Evolutionary conservation across 805 yeast species (phyloP).

Genomic region (Candida odintsovae): DNA sequence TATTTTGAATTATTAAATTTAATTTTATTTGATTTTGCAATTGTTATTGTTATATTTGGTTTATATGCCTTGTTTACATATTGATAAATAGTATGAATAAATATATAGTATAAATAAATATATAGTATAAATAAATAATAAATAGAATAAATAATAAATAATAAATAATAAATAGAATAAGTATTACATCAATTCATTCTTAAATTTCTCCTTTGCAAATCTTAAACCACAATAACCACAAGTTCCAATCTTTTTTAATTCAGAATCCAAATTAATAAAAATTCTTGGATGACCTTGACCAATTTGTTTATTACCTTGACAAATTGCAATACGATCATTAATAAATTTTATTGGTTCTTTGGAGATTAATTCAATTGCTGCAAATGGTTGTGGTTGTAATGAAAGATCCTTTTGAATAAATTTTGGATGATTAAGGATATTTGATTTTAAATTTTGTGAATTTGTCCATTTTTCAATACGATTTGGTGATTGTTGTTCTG

Average conservation of each 20-base stretch:
- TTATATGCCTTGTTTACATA: conserved; percentile 11
- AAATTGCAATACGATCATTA: conserved; percentile 60
- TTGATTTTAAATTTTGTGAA: conserved; percentile 37
- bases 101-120: neutral
- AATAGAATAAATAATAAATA: conserved; percentile 6
- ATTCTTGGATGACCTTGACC: conserved; percentile 83
- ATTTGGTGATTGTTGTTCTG: conserved; percentile 69
- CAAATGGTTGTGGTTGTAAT: conserved; percentile 70
- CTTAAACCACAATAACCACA: conserved; percentile 82
- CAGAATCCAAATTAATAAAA: conserved; percentile 69
- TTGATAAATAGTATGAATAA: neutral
- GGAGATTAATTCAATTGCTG: conserved; percentile 80
- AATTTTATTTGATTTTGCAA: conserved; percentile 20
- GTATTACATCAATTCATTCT: conserved; percentile 9
- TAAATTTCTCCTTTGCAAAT: conserved; percentile 29
- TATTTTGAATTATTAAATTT: conserved; percentile 20
- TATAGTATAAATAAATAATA: conserved; percentile 1
- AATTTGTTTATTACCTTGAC: conserved; percentile 71
- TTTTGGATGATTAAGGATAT: conserved; percentile 23
- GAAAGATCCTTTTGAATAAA: conserved; percentile 66
- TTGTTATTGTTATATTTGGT: conserved; percentile 18
- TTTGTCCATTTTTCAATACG: conserved; percentile 64
- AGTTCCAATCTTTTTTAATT: conserved; percentile 50
- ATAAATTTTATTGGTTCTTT: conserved; percentile 65
- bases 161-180: conserved; percentile 3